Conservation (phyloP, 164 flowering plant genomes). For the Annona cherimola region DNA sequence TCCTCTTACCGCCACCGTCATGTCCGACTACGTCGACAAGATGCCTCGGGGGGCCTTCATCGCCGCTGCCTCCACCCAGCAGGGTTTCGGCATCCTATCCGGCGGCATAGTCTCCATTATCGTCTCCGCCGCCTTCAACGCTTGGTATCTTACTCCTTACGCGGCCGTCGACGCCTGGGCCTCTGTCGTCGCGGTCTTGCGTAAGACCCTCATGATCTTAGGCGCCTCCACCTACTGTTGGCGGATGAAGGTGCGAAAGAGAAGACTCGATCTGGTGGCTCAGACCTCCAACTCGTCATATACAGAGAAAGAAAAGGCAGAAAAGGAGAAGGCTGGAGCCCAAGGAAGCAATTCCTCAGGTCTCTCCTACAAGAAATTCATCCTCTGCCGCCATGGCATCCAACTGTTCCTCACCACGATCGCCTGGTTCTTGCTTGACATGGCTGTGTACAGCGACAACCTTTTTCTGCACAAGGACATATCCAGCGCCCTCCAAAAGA, state of each 20-base stretch:
- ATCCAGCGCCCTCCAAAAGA: conserved; percentile 27
- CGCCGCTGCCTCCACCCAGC: conserved; percentile 87
- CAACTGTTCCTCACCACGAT: conserved; percentile 16
- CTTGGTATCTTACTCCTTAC: conserved; percentile 35
- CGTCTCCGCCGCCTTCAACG: conserved; percentile 39
- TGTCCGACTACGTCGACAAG: conserved; percentile 85
- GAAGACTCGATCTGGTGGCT: too few relatives aligned
- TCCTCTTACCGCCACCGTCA: conserved; percentile 84
- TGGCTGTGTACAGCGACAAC: conserved; percentile 38
- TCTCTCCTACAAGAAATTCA: conserved; percentile 16
- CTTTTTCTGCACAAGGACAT: conserved; percentile 34
- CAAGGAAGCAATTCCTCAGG: conserved; percentile 11
- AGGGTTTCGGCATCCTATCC: conserved; percentile 68
- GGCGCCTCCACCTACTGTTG: conserved; percentile 79
- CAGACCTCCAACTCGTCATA: conserved; percentile 64
- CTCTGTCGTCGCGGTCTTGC: conserved; percentile 58
- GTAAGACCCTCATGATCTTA: conserved; percentile 61
- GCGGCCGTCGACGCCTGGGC: conserved; percentile 33
- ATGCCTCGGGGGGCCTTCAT: conserved; percentile 85
- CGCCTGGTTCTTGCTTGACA: conserved; percentile 42
- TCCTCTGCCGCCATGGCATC: conserved; percentile 12
- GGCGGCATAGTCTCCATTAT: conserved; percentile 70
- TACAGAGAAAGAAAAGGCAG: conserved; percentile 28
- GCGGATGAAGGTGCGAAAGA: conserved; percentile 74
- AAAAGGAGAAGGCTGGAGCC: neutral